A percentile compares a stretch with the other conserved stretches of the same genome.
Conservation (phyloP, 768 basidiomycete species). For the Boletus rubropictus region DNA sequence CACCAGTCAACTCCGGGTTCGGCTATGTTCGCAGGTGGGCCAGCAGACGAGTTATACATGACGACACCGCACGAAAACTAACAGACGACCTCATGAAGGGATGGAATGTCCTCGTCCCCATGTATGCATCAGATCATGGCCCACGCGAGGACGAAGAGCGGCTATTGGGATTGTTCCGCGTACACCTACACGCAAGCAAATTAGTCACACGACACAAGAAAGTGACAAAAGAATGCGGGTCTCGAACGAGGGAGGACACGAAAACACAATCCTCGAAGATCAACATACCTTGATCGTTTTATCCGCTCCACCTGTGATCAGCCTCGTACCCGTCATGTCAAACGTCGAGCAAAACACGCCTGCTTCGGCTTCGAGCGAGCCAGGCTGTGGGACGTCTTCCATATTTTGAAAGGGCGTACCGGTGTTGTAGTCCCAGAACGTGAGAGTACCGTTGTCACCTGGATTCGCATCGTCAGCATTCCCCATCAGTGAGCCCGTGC, state of each 20-base stretch:
- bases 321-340: slow-evolving; percentile 87
- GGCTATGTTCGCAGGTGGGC: too few relatives aligned
- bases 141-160: background rate
- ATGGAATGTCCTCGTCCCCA: background rate
- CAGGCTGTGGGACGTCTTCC: slow-evolving; percentile 93
- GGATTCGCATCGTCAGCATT: background rate
- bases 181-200: slow-evolving; percentile 39
- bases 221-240: background rate
- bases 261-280: too few relatives aligned
- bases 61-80: background rate
- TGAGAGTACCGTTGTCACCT: slow-evolving; percentile 90
- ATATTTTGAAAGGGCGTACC: slow-evolving; percentile 93
- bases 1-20: too few relatives aligned
- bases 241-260: background rate
- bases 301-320: slow-evolving; percentile 96
- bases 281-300: slow-evolving; percentile 90
- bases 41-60: background rate
- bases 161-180: slow-evolving; percentile 61
- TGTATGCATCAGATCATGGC: too few relatives aligned
- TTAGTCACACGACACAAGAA: background rate
- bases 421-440: slow-evolving; percentile 92
- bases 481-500: too few relatives aligned
- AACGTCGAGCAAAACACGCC: slow-evolving; percentile 97
- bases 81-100: background rate
- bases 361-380: slow-evolving; percentile 95